Conservation (phyloP, 2,329 filamentous ascomycete species). For the Immersiporthe knoxdaviesiana region DNA sequence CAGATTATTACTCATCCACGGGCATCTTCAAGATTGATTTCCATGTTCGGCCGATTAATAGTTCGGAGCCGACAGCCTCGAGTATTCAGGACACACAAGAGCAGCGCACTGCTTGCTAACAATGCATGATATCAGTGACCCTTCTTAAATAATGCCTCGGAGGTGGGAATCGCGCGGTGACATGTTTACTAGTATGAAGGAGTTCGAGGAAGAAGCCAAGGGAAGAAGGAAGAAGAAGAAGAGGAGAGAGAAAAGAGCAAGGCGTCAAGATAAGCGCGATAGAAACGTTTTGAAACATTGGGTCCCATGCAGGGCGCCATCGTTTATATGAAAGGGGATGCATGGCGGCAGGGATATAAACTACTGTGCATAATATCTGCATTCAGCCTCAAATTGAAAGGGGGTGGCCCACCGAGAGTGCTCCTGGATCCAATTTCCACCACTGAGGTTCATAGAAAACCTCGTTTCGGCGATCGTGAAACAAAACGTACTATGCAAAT, state of each 20-base stretch:
- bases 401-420: background rate
- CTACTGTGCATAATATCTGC: no score
- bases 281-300: background rate
- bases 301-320: background rate
- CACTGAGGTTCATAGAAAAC: background rate
- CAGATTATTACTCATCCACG: background rate
- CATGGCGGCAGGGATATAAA: background rate
- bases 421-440: background rate
- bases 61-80: background rate
- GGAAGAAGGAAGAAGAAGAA: no score
- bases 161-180: background rate
- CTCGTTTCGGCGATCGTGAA: slow-evolving; percentile 19
- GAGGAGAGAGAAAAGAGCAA: no score
- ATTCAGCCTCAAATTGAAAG: slow-evolving; percentile 17
- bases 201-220: background rate
- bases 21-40: background rate
- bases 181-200: background rate
- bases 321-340: background rate
- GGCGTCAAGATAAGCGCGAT: background rate
- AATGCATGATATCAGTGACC: background rate
- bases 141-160: background rate
- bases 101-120: background rate
- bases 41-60: background rate
- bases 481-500: slow-evolving; percentile 5
- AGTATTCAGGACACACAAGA: background rate